Percentiles rank a stretch among this genome's conserved stretches.
These are phyloP conservation scores for Echria macrotheca DNA, from an alignment of 495 filamentous ascomycete species.

Conservation along the genomic window DNA sequence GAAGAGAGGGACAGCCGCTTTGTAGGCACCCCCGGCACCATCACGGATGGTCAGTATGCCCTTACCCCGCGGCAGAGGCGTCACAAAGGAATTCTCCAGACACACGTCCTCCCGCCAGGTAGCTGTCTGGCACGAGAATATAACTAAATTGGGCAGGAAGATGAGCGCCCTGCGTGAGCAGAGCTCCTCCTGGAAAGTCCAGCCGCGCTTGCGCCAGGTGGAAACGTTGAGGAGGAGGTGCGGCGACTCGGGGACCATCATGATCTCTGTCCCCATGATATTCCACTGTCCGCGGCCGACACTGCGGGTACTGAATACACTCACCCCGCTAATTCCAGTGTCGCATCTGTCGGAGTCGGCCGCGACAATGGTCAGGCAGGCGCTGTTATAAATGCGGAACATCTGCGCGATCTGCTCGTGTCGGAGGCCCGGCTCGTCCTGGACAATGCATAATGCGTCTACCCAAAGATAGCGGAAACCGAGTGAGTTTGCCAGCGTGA, in stretches of 20 bases:
- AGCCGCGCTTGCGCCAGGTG: background rate
- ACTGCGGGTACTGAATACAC: too few relatives aligned
- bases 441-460: background rate
- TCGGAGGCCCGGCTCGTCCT: background rate
- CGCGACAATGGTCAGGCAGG: background rate
- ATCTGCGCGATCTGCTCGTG: background rate
- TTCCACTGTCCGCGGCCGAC: too few relatives aligned
- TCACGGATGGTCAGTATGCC: too few relatives aligned
- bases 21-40: too few relatives aligned
- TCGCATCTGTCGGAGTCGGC: too few relatives aligned
- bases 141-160: background rate
- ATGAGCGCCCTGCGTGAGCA: background rate
- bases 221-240: background rate
- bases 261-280: too few relatives aligned
- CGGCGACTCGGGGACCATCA: too few relatives aligned
- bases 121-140: background rate
- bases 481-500: background rate
- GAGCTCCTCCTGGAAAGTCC: background rate
- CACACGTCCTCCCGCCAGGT: background rate
- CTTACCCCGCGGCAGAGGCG: too few relatives aligned
- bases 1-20: too few relatives aligned
- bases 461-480: constrained; percentile 1
- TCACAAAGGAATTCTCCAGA: background rate
- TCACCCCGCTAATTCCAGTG: too few relatives aligned
- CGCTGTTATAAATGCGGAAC: background rate